Evolutionary conservation across 208 protist genomes (phyloP).

Genomic region (Leptomonas seymouri): DNA sequence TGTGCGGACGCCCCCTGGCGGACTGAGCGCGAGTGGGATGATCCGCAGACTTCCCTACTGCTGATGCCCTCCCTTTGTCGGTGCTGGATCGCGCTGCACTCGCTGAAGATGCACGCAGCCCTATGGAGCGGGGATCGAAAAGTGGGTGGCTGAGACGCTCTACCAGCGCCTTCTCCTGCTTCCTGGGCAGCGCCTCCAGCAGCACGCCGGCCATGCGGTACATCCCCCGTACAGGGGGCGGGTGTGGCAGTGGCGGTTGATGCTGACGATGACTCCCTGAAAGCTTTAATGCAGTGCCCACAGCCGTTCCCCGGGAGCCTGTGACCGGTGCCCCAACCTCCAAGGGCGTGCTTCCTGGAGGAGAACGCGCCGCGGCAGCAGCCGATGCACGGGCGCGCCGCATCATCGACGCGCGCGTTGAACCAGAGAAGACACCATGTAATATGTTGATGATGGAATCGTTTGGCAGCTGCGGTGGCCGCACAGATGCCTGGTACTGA

Average conservation of each 20-base stretch:
- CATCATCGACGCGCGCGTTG: conserved; percentile 13
- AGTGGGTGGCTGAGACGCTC: conserved; percentile 35
- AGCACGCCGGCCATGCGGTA: conserved; percentile 39
- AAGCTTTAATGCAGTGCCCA: background rate
- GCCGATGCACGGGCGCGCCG: conserved; percentile 2
- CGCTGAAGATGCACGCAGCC: conserved; percentile 3
- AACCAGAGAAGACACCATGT: conserved; percentile 14
- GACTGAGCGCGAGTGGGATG: too few relatives aligned
- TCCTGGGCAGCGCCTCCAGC: conserved; percentile 16
- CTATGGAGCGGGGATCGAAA: conserved; percentile 24
- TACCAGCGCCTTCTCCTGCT: conserved; percentile 32
- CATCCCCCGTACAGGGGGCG: conserved; percentile 26
- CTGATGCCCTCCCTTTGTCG: background rate
- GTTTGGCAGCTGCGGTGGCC: conserved; percentile 12
- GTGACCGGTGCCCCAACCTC: too few relatives aligned
- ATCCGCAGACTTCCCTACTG: too few relatives aligned
- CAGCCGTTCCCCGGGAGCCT: background rate
- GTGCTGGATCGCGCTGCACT: background rate
- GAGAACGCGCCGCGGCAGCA: too few relatives aligned
- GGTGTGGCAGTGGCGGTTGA: background rate
- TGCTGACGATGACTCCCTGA: background rate
- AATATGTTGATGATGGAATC: background rate
- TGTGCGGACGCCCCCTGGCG: too few relatives aligned
- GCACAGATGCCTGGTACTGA: conserved; percentile 6
- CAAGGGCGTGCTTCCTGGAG: background rate